Evolutionary conservation across 2,329 filamentous ascomycete genomes (phyloP), one percentile per base, ranked within the genome.

Genomic region (Fusarium domesticum): DNA sequence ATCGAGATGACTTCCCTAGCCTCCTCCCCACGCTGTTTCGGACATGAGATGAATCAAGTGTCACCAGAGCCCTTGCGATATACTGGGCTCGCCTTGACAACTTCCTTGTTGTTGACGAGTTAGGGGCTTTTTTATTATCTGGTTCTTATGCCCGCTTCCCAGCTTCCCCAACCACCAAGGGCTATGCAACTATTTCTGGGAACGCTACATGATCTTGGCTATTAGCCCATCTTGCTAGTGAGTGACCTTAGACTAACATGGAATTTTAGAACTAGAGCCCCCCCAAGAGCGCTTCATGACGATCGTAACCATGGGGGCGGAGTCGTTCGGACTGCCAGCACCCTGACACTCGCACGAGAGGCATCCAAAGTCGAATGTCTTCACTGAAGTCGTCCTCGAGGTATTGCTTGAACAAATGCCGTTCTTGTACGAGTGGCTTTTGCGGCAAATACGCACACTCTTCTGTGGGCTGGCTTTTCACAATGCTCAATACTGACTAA

Each of bases 351-450:
- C 41, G 44, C 45, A 43, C 40, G 30, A 39, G 43, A 30, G 35
- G 25, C 34, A 34, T 52, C 50, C 48, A 31, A 35, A 25, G 32
- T 45, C 53, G 45, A 49, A 51, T 47, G 36, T 52, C 51, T 37
- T 30, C 48, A 42, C 53, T 43, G 46, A 43, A 42, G 36, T 42
- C 43, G 48, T 49, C 35, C 30, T 47, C 33, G 39, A 43, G 31
- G 15, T 33, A 33, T 39, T 34, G 12, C n/a, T 37, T 17, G 15
- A 8, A 32, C 28, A 31, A 33, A 4, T 42, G 16, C 33, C 23
- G 35, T 39, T 25, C 42, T 47, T 32, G 34, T 35, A 42, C 35
- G 28, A 18, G 38, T 46, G 25, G 45, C 18, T 34, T 37, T 41
- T n/a, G 40, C 32, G 45, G 31, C 36, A 44, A 48, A 19, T 39